Evolutionary conservation across 306 rosid species (phyloP).

Genomic region (Abrus pulchellus): DNA sequence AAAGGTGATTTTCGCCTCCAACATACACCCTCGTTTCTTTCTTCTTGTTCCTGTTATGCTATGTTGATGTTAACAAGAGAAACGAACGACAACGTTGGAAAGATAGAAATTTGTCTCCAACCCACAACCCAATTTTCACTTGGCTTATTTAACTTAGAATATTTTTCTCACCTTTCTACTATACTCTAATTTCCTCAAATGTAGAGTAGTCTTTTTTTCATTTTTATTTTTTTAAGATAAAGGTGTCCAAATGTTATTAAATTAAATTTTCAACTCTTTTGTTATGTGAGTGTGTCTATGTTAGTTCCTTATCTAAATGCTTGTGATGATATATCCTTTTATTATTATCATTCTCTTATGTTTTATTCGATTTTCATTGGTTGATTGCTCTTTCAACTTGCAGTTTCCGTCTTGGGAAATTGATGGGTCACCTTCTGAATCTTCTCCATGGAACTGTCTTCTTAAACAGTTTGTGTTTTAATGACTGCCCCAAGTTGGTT

Average conservation of each 20-base stretch:
- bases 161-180: background rate
- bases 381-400: constrained; percentile 21
- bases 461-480: constrained; percentile 47
- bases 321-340: background rate
- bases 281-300: background rate
- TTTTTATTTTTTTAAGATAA: background rate
- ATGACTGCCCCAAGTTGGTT: constrained; percentile 50
- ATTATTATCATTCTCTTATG: background rate
- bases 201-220: background rate
- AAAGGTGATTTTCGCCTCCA: constrained; percentile 28
- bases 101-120: background rate
- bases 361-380: constrained; percentile 11
- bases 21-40: background rate
- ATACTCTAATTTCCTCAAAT: background rate
- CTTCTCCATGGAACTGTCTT: constrained; percentile 52
- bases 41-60: background rate
- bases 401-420: constrained; percentile 28
- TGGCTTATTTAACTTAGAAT: background rate
- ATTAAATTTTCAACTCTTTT: background rate
- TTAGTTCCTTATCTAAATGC: constrained; percentile 19
- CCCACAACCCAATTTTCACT: constrained; percentile 1
- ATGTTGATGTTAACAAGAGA: background rate
- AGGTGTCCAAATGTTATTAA: constrained; percentile 2
- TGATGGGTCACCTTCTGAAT: constrained; percentile 65
- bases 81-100: background rate